Base-by-base conservation (phyloP, 495 filamentous ascomycete species). In the Tetracladium marchalianum region DNA sequence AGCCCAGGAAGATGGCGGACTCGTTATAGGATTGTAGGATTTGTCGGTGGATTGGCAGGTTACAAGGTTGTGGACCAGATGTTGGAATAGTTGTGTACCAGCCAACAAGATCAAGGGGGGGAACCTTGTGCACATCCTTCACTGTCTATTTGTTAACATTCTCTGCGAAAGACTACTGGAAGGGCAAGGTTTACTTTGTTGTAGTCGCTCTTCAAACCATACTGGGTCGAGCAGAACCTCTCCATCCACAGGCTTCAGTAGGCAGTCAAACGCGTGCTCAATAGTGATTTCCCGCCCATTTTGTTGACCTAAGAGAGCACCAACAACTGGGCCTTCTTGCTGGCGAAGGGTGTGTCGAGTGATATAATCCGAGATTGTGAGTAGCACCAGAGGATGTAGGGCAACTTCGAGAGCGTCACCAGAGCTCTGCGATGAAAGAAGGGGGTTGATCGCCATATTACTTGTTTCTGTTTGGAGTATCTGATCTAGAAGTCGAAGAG, bases 281-380 rank as follows among this genome's bases (percentile, higher is more conserved):
- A 99, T 80, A 11, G 84, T 93, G 41, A 95, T 83, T 48, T 88
- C 80, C 22, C 87, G 82, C 27, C 90, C 93, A 65, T 88, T 82
- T 50, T 95, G 90, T 54, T 90, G 83, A 34, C 92, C 92, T 5
- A 99, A 58, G 2, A 99, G 71, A 31, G 82, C 90, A 46, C 92
- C 93, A 22, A 94, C 77, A 31, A 96, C 75, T 4, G 87, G 87
- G 0, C 82, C 84, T 36, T 72, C 62, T 43, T 85, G 76, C 40
- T 75, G 71, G 24, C 93, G 80, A 35, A 92, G 75, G 11, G 80
- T 85, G 65, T 92, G 89, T 42, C 92, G 79, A 35, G 90, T 93
- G 61, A 96, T 88, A 63, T 89, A 90, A 68, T 99, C 92, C 42
- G 90, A 95, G 50, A 99, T 90, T 15, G 85, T 94, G 65, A 99